A percentile compares a stretch with the other conserved stretches of the same genome.
Conservation (phyloP, 2,329 filamentous ascomycete species). For the Sporothrix inflata region DNA sequence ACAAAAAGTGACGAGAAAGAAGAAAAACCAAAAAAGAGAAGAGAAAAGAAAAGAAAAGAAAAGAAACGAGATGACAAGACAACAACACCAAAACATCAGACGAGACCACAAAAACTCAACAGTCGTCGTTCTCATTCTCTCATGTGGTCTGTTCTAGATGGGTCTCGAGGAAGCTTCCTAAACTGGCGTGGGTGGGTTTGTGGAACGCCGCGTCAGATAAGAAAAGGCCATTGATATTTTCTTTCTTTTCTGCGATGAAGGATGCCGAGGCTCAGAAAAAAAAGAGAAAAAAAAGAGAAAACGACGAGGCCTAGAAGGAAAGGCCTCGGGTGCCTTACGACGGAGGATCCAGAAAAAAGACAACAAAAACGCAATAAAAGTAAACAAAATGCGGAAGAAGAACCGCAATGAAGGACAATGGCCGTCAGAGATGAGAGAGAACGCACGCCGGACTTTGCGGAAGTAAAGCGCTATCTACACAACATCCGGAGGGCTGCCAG, state of each 20-base stretch:
- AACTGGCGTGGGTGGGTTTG: not conserved
- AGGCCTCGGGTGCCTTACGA: not conserved
- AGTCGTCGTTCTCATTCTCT: not conserved
- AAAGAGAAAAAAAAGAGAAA: not conserved
- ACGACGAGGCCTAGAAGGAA: not conserved
- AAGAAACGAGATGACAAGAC: not conserved
- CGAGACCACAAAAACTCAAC: not conserved
- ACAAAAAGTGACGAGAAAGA: not conserved
- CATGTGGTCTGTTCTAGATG: not conserved
- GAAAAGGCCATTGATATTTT: not conserved
- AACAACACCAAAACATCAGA: not conserved
- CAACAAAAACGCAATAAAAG: not conserved
- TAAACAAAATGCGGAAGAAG: not conserved
- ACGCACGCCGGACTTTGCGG: not conserved
- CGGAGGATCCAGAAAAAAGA: not conserved
- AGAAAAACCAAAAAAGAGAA: not conserved
- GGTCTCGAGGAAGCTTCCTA: not conserved
- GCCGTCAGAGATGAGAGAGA: not conserved
- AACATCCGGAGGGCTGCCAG: not conserved
- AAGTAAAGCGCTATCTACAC: not conserved
- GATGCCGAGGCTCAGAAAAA: not conserved
- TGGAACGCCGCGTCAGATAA: slow-evolving; percentile 13
- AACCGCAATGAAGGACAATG: not conserved
- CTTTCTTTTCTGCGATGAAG: not conserved
- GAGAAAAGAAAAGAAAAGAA: not conserved